Conservation (phyloP, 352 stramenopile genomes). For the Phytophthora multivora region DNA sequence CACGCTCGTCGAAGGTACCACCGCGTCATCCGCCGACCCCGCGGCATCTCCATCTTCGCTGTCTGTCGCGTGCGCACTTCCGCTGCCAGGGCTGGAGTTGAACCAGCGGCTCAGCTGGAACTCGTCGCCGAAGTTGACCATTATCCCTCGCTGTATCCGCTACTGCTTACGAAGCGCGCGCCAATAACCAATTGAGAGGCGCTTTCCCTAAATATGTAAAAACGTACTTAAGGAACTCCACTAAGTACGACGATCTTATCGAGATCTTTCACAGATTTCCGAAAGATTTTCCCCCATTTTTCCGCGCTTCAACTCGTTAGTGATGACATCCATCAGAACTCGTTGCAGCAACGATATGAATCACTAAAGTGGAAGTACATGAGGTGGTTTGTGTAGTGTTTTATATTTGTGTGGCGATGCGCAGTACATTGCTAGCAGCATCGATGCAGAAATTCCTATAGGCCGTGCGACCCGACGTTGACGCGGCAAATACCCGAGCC, state of each 20-base stretch:
- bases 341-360: too few relatives aligned
- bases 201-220: too few relatives aligned
- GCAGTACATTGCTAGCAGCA: neutral
- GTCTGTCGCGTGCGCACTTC: slow-evolving; percentile 40
- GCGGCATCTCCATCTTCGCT: slow-evolving; percentile 48
- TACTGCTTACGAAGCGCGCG: slow-evolving; percentile 5
- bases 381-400: neutral
- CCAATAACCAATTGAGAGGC: slow-evolving; percentile 34
- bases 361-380: too few relatives aligned
- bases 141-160: slow-evolving; percentile 4
- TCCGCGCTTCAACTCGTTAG: too few relatives aligned
- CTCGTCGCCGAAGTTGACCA: slow-evolving; percentile 54
- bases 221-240: neutral
- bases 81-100: slow-evolving; percentile 28
- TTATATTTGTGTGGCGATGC: slow-evolving; percentile 24
- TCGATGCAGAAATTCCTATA: slow-evolving; percentile 18
- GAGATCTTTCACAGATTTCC: slow-evolving; percentile 20
- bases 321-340: too few relatives aligned
- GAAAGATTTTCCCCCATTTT: too few relatives aligned
- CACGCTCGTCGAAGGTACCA: slow-evolving; percentile 23
- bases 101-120: slow-evolving; percentile 88
- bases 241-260: slow-evolving; percentile 46
- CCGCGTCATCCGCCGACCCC: slow-evolving; percentile 23
- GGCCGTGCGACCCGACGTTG: too few relatives aligned
- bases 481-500: neutral